Conservation (phyloP, 106 monocot species). For the Iris macrosiphon region DNA sequence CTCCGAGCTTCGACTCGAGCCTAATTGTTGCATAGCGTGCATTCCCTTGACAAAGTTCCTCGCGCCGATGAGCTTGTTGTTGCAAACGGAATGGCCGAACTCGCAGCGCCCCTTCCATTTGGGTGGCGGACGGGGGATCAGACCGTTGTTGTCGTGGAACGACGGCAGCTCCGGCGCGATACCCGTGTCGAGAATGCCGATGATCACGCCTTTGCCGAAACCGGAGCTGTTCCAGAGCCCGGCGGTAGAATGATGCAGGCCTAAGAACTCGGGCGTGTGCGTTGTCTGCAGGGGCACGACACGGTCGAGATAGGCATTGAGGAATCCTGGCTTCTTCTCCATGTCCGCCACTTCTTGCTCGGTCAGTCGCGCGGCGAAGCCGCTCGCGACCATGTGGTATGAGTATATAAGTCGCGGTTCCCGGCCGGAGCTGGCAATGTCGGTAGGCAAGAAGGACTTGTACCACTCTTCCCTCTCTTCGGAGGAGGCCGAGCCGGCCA, state of each 20-base stretch:
- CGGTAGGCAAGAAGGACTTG: slow-evolving; percentile 16
- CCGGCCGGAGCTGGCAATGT: slow-evolving; percentile 1
- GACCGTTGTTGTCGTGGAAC: slow-evolving; percentile 20
- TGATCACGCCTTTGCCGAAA: slow-evolving; percentile 44
- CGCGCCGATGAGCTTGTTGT: slow-evolving; percentile 36
- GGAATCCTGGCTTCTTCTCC: slow-evolving; percentile 10
- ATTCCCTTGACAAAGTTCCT: not conserved
- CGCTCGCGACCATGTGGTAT: slow-evolving; percentile 17
- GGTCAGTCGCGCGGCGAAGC: slow-evolving; percentile 10
- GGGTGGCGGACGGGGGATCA: slow-evolving; percentile 32
- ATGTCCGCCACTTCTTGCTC: not conserved
- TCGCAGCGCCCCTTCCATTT: slow-evolving; percentile 34
- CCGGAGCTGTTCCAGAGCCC: slow-evolving; percentile 13
- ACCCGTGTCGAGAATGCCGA: slow-evolving; percentile 50
- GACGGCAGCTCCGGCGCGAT: slow-evolving; percentile 29
- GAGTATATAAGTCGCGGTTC: slow-evolving; percentile 20
- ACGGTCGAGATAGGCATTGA: slow-evolving; percentile 8
- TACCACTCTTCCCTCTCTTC: no score
- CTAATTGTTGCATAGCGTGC: not conserved
- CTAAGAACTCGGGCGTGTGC: slow-evolving; percentile 26
- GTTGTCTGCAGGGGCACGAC: slow-evolving; percentile 18
- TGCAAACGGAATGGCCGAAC: slow-evolving; percentile 13
- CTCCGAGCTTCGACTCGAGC: no score
- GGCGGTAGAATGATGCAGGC: not conserved
- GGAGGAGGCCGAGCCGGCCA: no score